Base-by-base conservation (phyloP, 345 rosid species). In the Linum trigynum region DNA sequence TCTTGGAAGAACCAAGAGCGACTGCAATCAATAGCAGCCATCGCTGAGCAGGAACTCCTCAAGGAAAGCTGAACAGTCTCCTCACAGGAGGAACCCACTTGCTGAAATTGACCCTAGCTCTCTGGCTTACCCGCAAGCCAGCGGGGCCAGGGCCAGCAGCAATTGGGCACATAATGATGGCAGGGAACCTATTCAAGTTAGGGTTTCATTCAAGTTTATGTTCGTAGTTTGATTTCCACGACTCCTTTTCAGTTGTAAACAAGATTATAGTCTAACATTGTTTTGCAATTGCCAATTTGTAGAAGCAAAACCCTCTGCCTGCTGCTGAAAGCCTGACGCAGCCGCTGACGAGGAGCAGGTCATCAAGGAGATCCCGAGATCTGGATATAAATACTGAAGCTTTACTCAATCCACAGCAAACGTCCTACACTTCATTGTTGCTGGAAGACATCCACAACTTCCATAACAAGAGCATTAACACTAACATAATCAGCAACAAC, bases 401-500 rank as follows among this genome's bases (percentile, higher is more conserved):
- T 50, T 48, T 76, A 51, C 61, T 80, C 65, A 80, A 80, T 71
- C 81, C 83, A 3, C 4, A 67, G 37, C 77, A 85, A 23, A 9
- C 53, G 9, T 88, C 96, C 39, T 94, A 90, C 66, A 82, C 96
- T 1, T 71, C 87, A 2, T 67, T 94, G 67, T 64, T 94, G 62
- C 82, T 94, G 2, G 92, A 94, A 68, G 99, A 94, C 70, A 94
- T 94, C 74, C 97, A 94, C 12, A 94, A 88, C 70, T 94, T 94
- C 61, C 92, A 90, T 67, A 97, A 88, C 69, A 88, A 83, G 77
- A 84, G 69, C 72, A 69, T 66, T n/a, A 9, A 40, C 63, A 69
- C 70, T 9, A 48, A 48, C 32, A 23, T 23, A 23, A 23, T 23
- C 14, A 15, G 53, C 50, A 11, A 11, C 11, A 48, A 15, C 53